These are phyloP conservation scores for Termitomyces heimii DNA, from an alignment of 768 basidiomycete genomes.

Conservation along the genomic window DNA sequence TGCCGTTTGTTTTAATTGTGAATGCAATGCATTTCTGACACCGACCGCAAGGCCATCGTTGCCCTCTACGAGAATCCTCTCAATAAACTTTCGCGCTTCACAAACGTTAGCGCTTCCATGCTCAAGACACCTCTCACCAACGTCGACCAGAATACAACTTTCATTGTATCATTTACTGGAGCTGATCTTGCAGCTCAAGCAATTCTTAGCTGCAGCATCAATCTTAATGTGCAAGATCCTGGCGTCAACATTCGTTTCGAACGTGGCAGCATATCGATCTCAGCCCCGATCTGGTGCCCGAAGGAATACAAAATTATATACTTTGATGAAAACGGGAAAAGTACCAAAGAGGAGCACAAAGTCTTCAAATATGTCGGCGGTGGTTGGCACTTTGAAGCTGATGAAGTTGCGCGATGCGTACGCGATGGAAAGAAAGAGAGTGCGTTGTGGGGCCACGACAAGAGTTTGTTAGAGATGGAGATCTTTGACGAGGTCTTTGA, in stretches of 20 bases:
- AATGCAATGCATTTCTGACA: neutral
- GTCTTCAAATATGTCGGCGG: constrained; percentile 55
- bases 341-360: constrained; percentile 52
- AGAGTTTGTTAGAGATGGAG: constrained; percentile 76
- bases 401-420: constrained; percentile 79
- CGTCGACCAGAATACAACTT: constrained; percentile 74
- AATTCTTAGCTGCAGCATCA: constrained; percentile 65
- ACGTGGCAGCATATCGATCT: constrained; percentile 60
- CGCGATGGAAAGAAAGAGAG: constrained; percentile 72
- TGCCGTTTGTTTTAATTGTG: constrained; percentile 9
- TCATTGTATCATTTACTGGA: constrained; percentile 61
- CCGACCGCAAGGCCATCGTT: constrained; percentile 54
- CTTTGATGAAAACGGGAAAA: constrained; percentile 39
- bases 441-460: constrained; percentile 67
- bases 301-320: constrained; percentile 62
- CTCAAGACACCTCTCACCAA: constrained; percentile 71
- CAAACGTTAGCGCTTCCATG: constrained; percentile 62
- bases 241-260: constrained; percentile 72
- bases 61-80: constrained; percentile 72
- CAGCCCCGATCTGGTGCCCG: constrained; percentile 62
- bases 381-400: constrained; percentile 85
- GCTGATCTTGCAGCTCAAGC: constrained; percentile 66
- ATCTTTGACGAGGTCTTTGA: constrained; percentile 75
- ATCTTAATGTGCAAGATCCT: constrained; percentile 34
- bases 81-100: constrained; percentile 57